phyloP scores from a whole-genome alignment of 2,329 filamentous ascomycete species.

The Neonectria hederae region DNA sequence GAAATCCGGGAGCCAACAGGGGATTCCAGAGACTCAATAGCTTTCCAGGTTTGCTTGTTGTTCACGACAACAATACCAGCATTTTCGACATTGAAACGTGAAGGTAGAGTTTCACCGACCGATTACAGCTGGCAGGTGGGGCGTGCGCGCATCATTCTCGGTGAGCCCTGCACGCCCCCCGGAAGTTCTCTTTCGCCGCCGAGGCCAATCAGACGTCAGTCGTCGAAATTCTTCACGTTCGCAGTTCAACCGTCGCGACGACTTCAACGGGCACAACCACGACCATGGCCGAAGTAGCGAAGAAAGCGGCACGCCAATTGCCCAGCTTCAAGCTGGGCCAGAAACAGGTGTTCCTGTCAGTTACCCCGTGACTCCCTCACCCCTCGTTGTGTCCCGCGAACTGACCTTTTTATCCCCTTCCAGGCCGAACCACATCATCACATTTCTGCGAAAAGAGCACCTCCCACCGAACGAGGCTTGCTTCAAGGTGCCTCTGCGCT shows the following conservation, averaged over 20 bases:
- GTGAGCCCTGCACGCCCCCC: slow-evolving; percentile 21
- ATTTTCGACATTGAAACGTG: not conserved
- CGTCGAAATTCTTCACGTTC: slow-evolving; percentile 44
- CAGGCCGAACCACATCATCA: slow-evolving; percentile 84
- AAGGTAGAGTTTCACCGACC: not conserved
- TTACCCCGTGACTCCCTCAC: slow-evolving; percentile 10
- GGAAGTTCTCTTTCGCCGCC: slow-evolving; percentile 44
- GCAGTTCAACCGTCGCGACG: slow-evolving; percentile 36
- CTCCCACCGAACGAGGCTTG: slow-evolving; percentile 83
- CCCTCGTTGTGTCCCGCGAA: not conserved
- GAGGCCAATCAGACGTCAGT: slow-evolving; percentile 41
- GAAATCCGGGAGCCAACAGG: not conserved
- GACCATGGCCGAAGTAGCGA: slow-evolving; percentile 54
- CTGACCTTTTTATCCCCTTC: slow-evolving; percentile 21
- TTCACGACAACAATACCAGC: not conserved
- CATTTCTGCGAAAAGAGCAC: slow-evolving; percentile 76
- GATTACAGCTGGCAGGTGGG: slow-evolving; percentile 5
- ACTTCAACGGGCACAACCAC: slow-evolving; percentile 36
- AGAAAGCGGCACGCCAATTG: slow-evolving; percentile 49
- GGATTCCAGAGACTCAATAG: not conserved
- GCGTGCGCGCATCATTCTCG: slow-evolving; percentile 27
- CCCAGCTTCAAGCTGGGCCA: slow-evolving; percentile 59
- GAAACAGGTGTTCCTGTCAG: slow-evolving; percentile 67
- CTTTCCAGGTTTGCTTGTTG: not conserved
- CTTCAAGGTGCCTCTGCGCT: slow-evolving; percentile 89